Evolutionary conservation across 163 green algal genomes (phyloP), one percentile per base, ranked within the genome.

Genomic region (Smithsoniella earleae): DNA sequence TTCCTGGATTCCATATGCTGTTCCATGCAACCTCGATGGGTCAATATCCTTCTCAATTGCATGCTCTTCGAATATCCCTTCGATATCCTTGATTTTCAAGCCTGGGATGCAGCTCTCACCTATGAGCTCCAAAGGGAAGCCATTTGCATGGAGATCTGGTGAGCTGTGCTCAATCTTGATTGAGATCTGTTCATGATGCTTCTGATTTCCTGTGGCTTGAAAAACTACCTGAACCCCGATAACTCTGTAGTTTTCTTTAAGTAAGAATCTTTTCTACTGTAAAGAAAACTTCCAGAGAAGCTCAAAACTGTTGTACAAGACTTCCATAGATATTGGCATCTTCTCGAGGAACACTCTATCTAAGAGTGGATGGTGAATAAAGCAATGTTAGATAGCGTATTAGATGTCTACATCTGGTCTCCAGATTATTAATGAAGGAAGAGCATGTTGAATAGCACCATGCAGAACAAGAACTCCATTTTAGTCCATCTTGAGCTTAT

Each of bases 31-130:
- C 10, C 13, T 22, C 10, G 40, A 86, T 30, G 83, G 82, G 64
- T 92, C 87, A 49, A 92, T 76, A 10, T 75, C 49, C 30, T 40
- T 62, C 1, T 80, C 75, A 33, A 94, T 77, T 25, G 74, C 74
- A 75, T 92, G 87, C 86, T 94, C 88, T 79, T 94, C 88, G 79
- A 94, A 94, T 62, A 94, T 92, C 30, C 80, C 69, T 3, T 74
- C 75, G 10, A 89, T 72, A 80, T 89, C 85, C 2, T 81, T 38
- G 2, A 82, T 62, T 37, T 88, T 81, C 54, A 94, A 91, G 43
- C 88, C 84, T 52, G 88, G 88, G 37, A 94, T 90, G 78, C 86
- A 91, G n/a, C 76, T 85, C 77, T 94, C 88, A 13, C 86, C 88
- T 3, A 38, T 73, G 4, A 92, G 34, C 74, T 90, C 84, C 76